phyloP scores from a whole-genome alignment of 2,329 filamentous ascomycete species.

The Fusarium sp. region DNA sequence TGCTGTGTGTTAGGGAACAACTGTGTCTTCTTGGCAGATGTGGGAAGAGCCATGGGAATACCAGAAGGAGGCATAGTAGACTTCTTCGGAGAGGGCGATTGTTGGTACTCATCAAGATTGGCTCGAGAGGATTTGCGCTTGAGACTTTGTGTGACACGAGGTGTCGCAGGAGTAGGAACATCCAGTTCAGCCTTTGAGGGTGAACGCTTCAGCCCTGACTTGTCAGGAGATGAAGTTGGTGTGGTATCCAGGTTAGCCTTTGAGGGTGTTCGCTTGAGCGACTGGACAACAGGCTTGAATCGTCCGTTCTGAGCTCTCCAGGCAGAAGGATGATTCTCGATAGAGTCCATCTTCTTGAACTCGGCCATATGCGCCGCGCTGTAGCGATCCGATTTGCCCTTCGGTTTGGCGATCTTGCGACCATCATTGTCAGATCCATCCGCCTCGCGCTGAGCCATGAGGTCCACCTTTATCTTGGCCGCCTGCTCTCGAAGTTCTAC shows the following conservation, averaged over 20 bases:
- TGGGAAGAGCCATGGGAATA: slow-evolving; percentile 34
- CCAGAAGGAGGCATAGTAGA: slow-evolving; percentile 39
- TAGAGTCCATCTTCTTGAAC: slow-evolving; percentile 98
- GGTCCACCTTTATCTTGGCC: slow-evolving; percentile 74
- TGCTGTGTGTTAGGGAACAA: slow-evolving; percentile 39
- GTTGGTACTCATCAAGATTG: slow-evolving; percentile 49
- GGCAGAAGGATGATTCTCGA: slow-evolving; percentile 84
- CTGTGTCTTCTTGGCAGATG: slow-evolving; percentile 25
- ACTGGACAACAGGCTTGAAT: slow-evolving; percentile 58
- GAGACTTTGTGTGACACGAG: slow-evolving; percentile 50
- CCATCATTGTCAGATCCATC: slow-evolving; percentile 59
- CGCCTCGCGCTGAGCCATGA: slow-evolving; percentile 70
- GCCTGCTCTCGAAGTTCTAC: slow-evolving; percentile 78
- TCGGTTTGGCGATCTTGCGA: slow-evolving; percentile 83
- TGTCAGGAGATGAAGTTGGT: slow-evolving; percentile 47
- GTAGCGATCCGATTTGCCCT: slow-evolving; percentile 80
- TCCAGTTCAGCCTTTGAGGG: slow-evolving; percentile 65
- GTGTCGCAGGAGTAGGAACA: slow-evolving; percentile 59
- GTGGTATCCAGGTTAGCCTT: slow-evolving; percentile 57
- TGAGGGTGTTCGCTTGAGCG: slow-evolving; percentile 56
- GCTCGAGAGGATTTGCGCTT: slow-evolving; percentile 48
- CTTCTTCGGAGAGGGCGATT: slow-evolving; percentile 46
- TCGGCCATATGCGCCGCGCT: slow-evolving; percentile 87
- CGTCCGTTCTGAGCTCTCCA: slow-evolving; percentile 71
- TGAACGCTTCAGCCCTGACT: slow-evolving; percentile 62